A percentile compares a stretch with the other conserved stretches of the same genome.
Conservation (phyloP, 169 alveolate genomes). For the Plasmodium gaboni region DNA sequence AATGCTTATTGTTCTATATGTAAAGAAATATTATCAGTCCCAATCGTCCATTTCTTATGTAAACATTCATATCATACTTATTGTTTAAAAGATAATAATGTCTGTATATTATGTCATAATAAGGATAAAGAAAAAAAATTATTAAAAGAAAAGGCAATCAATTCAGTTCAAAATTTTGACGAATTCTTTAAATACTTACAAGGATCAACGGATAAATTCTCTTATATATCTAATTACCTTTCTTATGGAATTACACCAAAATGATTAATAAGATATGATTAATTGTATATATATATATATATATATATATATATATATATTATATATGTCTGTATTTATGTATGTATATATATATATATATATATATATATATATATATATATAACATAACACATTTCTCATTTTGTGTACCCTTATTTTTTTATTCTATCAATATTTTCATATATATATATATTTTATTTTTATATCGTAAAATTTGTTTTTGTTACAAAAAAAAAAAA, state of each 20-base stretch:
- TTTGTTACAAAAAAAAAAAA: too few relatives aligned
- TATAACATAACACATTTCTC: too few relatives aligned
- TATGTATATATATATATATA: too few relatives aligned
- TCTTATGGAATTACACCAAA: constrained; percentile 51
- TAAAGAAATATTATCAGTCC: constrained; percentile 37
- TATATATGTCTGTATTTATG: too few relatives aligned
- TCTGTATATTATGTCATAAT: constrained; percentile 49
- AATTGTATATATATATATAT: background rate
- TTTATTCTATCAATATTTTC: too few relatives aligned
- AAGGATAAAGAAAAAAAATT: constrained; percentile 70
- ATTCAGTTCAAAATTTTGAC: constrained; percentile 61
- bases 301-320: background rate
- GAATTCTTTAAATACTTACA: constrained; percentile 71
- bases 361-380: too few relatives aligned
- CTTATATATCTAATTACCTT: constrained; percentile 61
- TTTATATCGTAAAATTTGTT: too few relatives aligned
- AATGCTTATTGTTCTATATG: constrained; percentile 54
- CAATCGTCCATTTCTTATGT: constrained; percentile 61
- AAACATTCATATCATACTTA: constrained; percentile 67
- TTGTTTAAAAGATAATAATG: constrained; percentile 49
- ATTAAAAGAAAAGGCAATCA: constrained; percentile 63
- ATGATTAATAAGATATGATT: background rate
- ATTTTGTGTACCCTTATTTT: too few relatives aligned
- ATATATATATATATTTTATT: too few relatives aligned
- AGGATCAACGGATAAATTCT: constrained; percentile 58